Percentiles rank a stretch among this genome's conserved stretches.
Evolutionary conservation across 2,329 filamentous ascomycete species (phyloP).

Genomic region (Aspergillus spinulosporus): DNA sequence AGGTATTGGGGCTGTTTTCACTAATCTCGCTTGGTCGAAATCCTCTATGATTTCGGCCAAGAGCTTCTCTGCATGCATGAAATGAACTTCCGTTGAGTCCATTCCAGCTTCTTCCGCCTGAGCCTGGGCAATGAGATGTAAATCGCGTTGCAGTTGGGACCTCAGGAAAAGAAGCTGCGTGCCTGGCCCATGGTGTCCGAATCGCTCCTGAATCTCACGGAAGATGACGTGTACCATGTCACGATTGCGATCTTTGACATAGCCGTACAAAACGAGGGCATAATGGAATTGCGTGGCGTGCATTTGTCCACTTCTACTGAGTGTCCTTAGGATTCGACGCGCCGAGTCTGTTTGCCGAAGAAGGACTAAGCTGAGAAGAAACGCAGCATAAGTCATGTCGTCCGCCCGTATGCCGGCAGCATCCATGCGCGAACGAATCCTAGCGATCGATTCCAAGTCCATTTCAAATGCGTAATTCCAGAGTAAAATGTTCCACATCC

Average conservation of each 20-base stretch:
- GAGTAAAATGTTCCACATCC: conserved; percentile 78
- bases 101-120: conserved; percentile 15
- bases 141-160: conserved; percentile 37
- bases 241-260: conserved; percentile 52
- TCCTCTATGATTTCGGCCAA: conserved; percentile 41
- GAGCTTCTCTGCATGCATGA: conserved; percentile 39
- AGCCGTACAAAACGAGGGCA: conserved; percentile 48
- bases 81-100: conserved; percentile 22
- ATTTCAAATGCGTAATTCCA: conserved; percentile 66
- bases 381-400: conserved; percentile 59
- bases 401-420: conserved; percentile 53
- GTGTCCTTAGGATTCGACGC: conserved; percentile 50
- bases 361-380: conserved; percentile 60
- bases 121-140: conserved; percentile 24
- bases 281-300: conserved; percentile 48
- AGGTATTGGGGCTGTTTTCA: conserved; percentile 44
- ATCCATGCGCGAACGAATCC: conserved; percentile 58
- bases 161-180: conserved; percentile 40
- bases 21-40: conserved; percentile 43
- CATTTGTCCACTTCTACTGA: conserved; percentile 41
- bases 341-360: conserved; percentile 57
- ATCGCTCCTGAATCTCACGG: conserved; percentile 41
- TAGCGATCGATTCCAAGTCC: conserved; percentile 56
- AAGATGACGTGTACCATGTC: conserved; percentile 55
- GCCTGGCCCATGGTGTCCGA: conserved; percentile 34